These are phyloP conservation scores for Panicum miliaceum DNA, from an alignment of 176 grass and related monocot species.

Conservation along the genomic window DNA sequence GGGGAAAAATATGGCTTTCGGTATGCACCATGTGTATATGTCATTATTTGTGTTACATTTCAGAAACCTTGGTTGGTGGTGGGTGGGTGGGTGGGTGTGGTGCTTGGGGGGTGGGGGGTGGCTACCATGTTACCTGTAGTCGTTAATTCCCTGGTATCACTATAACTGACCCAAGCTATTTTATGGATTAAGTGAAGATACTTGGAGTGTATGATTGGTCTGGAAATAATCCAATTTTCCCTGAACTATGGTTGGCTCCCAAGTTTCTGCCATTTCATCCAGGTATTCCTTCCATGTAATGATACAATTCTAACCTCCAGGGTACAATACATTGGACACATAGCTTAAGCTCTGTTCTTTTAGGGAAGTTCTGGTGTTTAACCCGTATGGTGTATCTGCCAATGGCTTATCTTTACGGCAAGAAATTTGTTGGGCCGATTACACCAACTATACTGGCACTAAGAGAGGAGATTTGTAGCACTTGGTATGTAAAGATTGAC, in stretches of 20 bases:
- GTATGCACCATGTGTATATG: background rate
- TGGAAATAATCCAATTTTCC: slow-evolving; percentile 58
- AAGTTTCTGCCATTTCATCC: slow-evolving; percentile 51
- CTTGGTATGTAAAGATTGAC: slow-evolving; percentile 46
- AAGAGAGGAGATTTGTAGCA: slow-evolving; percentile 49
- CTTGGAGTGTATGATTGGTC: slow-evolving; percentile 64
- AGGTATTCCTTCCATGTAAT: slow-evolving; percentile 22
- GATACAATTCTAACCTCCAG: background rate
- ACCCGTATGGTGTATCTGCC: slow-evolving; percentile 70
- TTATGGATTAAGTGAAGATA: slow-evolving; percentile 36
- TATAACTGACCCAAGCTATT: background rate
- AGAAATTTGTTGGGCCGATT: slow-evolving; percentile 58
- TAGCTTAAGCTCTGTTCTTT: background rate
- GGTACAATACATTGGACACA: no score
- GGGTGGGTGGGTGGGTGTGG: no score
- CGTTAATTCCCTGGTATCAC: background rate
- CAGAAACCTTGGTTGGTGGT: no score
- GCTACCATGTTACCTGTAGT: background rate
- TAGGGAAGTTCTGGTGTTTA: slow-evolving; percentile 67
- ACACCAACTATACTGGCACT: slow-evolving; percentile 48
- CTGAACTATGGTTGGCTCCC: slow-evolving; percentile 53
- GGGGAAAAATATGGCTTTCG: slow-evolving; percentile 23
- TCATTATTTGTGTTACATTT: background rate
- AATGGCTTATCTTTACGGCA: slow-evolving; percentile 72
- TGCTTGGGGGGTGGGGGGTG: no score